phyloP scores from a whole-genome alignment of 768 basidiomycete genomes.

The Mycena rosella region DNA sequence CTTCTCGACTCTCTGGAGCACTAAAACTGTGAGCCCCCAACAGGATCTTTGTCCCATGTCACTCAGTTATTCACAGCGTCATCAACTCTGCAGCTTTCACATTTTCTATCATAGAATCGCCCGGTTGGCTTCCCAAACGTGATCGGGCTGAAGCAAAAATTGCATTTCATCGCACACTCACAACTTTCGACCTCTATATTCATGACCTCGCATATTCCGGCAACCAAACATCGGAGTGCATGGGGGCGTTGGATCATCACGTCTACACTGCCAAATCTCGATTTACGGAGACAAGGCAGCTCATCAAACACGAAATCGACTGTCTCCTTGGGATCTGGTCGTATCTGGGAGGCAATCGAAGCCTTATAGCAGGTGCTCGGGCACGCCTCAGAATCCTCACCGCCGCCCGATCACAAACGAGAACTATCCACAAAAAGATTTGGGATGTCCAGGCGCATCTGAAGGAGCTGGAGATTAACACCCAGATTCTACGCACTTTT shows the following conservation, averaged over 20 bases:
- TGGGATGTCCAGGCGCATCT: not conserved
- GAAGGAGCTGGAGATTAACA: conserved; percentile 1
- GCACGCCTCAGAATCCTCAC: not conserved
- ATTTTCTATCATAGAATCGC: not conserved
- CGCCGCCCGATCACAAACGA: not conserved
- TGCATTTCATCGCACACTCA: not conserved
- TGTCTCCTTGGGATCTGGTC: not conserved
- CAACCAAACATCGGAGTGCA: conserved; percentile 1
- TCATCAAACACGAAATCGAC: not conserved
- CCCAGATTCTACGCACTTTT: not conserved
- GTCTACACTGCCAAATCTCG: not conserved
- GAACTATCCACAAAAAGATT: not conserved
- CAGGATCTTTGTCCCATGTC: not conserved
- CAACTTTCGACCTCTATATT: not conserved
- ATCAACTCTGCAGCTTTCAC: not conserved
- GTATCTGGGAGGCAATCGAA: not conserved
- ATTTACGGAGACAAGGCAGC: not conserved
- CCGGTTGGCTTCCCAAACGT: not conserved
- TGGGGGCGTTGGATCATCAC: not conserved
- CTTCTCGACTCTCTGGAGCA: not conserved
- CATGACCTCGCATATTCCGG: not conserved
- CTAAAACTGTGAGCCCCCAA: not conserved
- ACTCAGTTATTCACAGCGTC: not conserved
- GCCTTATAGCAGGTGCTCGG: not conserved
- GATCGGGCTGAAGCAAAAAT: not conserved